These are phyloP conservation scores for Sclerotinia subarctica DNA, from an alignment of 2,329 filamentous ascomycete genomes.

Conservation along the genomic window DNA sequence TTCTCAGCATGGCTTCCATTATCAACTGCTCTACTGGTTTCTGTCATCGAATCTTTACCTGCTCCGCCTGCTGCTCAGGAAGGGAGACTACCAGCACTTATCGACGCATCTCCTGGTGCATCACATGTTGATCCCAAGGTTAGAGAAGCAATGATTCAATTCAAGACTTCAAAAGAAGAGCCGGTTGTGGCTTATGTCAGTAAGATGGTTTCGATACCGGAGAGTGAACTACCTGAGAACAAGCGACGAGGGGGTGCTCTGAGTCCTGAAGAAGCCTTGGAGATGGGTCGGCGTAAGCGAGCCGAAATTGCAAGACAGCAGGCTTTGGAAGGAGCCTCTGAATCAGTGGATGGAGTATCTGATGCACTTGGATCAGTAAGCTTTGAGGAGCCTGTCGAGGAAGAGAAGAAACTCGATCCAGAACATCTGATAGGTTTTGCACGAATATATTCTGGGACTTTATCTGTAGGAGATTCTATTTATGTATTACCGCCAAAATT, in stretches of 20 bases:
- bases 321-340: slow-evolving; percentile 42
- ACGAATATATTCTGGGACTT: slow-evolving; percentile 83
- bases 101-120: slow-evolving; percentile 76
- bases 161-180: slow-evolving; percentile 65
- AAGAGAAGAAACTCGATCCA: slow-evolving; percentile 62
- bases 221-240: slow-evolving; percentile 87
- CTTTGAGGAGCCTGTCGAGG: slow-evolving; percentile 52
- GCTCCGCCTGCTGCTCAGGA: slow-evolving; percentile 79
- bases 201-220: slow-evolving; percentile 95
- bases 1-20: slow-evolving; percentile 90
- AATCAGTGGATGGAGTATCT: slow-evolving; percentile 47
- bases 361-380: slow-evolving; percentile 58
- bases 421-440: slow-evolving; percentile 95
- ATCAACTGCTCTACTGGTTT: slow-evolving; percentile 88
- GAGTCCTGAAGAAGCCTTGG: slow-evolving; percentile 84
- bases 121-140: slow-evolving; percentile 66
- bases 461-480: slow-evolving; percentile 84
- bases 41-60: slow-evolving; percentile 87
- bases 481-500: slow-evolving; percentile 94
- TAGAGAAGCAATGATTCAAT: slow-evolving; percentile 77
- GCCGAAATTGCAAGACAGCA: slow-evolving; percentile 83
- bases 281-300: slow-evolving; percentile 82
- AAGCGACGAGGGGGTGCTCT: slow-evolving; percentile 69
- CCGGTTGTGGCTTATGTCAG: slow-evolving; percentile 93
- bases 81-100: slow-evolving; percentile 71